Evolutionary conservation across 2,329 filamentous ascomycete genomes (phyloP).

Genomic region (Exophiala calicioides): DNA sequence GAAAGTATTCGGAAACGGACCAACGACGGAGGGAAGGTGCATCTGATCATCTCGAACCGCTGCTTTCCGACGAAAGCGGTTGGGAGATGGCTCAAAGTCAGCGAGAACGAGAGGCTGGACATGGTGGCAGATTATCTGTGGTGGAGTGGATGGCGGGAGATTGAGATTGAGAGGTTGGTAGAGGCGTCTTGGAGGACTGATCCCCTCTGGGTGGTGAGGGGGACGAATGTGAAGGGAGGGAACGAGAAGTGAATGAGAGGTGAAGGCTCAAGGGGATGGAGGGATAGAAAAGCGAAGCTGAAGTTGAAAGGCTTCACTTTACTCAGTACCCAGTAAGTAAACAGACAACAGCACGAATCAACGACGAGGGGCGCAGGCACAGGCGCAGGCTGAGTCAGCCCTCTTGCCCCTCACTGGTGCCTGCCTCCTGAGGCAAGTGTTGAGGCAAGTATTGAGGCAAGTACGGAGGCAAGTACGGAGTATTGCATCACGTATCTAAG

Average conservation of each 20-base stretch:
- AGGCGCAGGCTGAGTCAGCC: no score
- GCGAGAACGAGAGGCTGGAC: conserved; percentile 47
- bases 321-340: no score
- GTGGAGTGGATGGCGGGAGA: conserved; percentile 53
- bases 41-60: conserved; percentile 54
- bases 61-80: conserved; percentile 58
- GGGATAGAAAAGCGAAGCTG: neutral
- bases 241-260: neutral
- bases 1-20: conserved; percentile 42
- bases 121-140: conserved; percentile 57
- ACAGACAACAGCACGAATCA: no score
- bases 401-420: no score
- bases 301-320: no score
- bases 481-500: no score
- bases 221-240: conserved; percentile 22
- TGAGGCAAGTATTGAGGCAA: no score
- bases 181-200: conserved; percentile 38
- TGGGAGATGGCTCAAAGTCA: conserved; percentile 48
- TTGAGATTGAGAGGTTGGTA: conserved; percentile 53
- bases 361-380: no score
- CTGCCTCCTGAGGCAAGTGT: no score
- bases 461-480: no score
- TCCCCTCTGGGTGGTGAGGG: conserved; percentile 50
- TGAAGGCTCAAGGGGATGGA: neutral
- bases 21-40: conserved; percentile 48